Percentiles rank a stretch among this genome's conserved stretches.
Evolutionary conservation across 2,329 filamentous ascomycete species (phyloP).

Genomic region (Apiospora aurea): DNA sequence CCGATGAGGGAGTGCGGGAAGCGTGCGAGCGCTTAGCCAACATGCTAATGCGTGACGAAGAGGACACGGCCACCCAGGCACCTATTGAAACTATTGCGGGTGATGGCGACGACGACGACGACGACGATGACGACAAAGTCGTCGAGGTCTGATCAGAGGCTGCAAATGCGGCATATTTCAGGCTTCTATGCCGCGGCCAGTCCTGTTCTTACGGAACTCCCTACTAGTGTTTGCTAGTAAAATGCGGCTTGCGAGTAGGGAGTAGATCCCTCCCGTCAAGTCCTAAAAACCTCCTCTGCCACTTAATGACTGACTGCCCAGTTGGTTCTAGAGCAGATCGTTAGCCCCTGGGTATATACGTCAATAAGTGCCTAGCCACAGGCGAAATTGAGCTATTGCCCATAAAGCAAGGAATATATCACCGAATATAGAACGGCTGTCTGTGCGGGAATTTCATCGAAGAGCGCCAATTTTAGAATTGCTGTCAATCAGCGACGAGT

Average conservation of each 20-base stretch:
- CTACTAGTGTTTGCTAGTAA: background rate
- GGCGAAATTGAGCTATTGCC: background rate
- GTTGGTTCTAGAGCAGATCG: background rate
- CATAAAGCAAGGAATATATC: constrained; percentile 25
- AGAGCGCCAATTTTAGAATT: background rate
- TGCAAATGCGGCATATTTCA: constrained; percentile 1
- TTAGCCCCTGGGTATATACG: background rate
- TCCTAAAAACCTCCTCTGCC: background rate
- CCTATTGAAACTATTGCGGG: constrained; percentile 49
- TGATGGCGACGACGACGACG: constrained; percentile 45
- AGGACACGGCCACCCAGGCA: constrained; percentile 50
- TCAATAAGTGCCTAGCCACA: background rate
- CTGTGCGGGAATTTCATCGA: background rate
- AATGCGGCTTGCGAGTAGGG: background rate
- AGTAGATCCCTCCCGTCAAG: background rate
- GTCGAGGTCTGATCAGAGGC: constrained; percentile 52
- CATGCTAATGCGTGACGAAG: constrained; percentile 84
- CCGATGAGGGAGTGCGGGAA: constrained; percentile 82
- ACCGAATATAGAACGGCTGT: background rate
- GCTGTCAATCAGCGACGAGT: background rate
- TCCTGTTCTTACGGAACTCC: background rate
- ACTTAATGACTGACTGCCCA: background rate
- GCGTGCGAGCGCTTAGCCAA: constrained; percentile 91
- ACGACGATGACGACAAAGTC: constrained; percentile 63
- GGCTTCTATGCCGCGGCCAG: background rate